Evolutionary conservation across 768 basidiomycete genomes (phyloP), one percentile per base, ranked within the genome.

Genomic region (Auricularia sp.): DNA sequence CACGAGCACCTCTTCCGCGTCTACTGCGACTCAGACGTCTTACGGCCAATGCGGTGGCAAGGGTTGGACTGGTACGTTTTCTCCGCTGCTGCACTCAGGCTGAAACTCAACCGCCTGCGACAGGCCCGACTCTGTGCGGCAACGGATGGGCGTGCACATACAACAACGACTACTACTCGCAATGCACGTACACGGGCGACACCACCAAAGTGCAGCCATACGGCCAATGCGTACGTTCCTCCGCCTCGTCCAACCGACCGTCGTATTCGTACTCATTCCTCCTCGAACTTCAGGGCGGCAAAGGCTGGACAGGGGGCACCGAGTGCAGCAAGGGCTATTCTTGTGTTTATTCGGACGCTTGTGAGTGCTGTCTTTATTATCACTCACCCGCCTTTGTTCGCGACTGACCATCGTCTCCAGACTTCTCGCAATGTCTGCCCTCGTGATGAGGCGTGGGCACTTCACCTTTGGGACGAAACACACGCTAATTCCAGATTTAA

Each of bases 11-110:
- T 62, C 61, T 8, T 62, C 61, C n/a, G 62, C 62, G 18, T 33
- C 62, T 2, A 36, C 37, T 13, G 37, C 62, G 16, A 63, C 62
- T 63, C 37, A 39, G 18, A 16, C 62, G 21, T 39, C 29, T 8
- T 63, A 39, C 16, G 62, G 62, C 14, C 62, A 63, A 44, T 63
- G 62, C 8, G 62, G 62, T 63, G 62, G 62, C 33, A 63, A 34
- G 29, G 62, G 62, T 2, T 62, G 61, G 61, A 39, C 61, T 5
- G 61, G 61, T 42, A 14, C 39, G 39, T 42, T 42, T 42, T 42
- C 7, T 14, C 39, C 39, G 47, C 21, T 51, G 11, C 18, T 51
- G 47, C 5, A 42, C 39, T 42, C 39, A 42, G 47, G 44, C 44
- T 45, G 44, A 45, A 45, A 11, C 44, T 10, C 18, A 59, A 59